phyloP scores from a whole-genome alignment of 1,139 yeast genomes.

The Nematodospora anomalae region DNA sequence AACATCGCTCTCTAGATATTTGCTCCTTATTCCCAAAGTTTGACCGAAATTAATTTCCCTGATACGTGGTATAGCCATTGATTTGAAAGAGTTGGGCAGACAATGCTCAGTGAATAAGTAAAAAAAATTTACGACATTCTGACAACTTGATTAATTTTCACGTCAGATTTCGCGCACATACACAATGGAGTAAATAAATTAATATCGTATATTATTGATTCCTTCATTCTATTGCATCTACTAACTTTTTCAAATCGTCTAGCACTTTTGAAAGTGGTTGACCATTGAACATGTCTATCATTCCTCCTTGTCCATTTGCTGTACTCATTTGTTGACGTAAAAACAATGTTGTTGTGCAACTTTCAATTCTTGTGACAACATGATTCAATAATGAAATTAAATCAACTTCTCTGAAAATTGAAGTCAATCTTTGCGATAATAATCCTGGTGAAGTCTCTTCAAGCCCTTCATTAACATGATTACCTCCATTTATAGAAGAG shows the following conservation, averaged over 20 bases:
- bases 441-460: slow-evolving; percentile 25
- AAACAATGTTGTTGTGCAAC: slow-evolving; percentile 41
- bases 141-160: no score
- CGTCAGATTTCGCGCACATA: no score
- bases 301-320: slow-evolving; percentile 25
- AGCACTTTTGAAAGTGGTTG: slow-evolving; percentile 27
- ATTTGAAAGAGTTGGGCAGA: slow-evolving; percentile 4
- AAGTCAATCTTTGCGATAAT: slow-evolving; percentile 23
- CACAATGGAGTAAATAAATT: no score
- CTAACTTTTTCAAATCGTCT: slow-evolving; percentile 24
- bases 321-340: slow-evolving; percentile 35
- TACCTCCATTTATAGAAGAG: slow-evolving; percentile 35
- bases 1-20: slow-evolving; percentile 19
- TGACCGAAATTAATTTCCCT: slow-evolving; percentile 33
- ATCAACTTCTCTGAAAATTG: slow-evolving; percentile 35
- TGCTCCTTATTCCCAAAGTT: slow-evolving; percentile 25
- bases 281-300: slow-evolving; percentile 23
- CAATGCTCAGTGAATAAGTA: no score
- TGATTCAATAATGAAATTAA: slow-evolving; percentile 56
- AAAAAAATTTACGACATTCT: no score
- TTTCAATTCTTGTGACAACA: slow-evolving; percentile 63
- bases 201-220: no score
- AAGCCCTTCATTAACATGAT: slow-evolving; percentile 27
- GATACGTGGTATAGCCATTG: slow-evolving; percentile 19
- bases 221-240: slow-evolving; percentile 15